Base-by-base conservation (phyloP, 2,329 filamentous ascomycete genomes). In the Penicillium sp. region DNA sequence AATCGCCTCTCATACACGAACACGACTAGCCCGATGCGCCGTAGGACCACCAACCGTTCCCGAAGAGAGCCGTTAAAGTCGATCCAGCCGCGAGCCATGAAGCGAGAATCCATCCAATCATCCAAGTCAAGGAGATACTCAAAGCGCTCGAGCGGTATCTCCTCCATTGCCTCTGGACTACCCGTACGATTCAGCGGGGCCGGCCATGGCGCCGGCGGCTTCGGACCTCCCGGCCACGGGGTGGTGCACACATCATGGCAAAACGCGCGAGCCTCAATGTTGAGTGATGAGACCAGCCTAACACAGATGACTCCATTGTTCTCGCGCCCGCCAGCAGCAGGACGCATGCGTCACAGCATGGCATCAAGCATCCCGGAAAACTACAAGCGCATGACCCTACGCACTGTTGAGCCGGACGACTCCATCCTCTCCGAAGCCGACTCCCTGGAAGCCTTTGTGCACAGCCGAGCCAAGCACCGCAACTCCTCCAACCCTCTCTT, bases 141-240 rank as follows among this genome's bases (percentile, higher is more conserved):
- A 0, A 73, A 68, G 53, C 71, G 72, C 23, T 75, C 73, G 0
- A 76, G 74, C 55, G 73, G 73, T 5, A 70, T 76, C 19, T 74
- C 72, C 5, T 65, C 70, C 16, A 63, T 74, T 27, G 70, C 72
- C 23, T 64, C 72, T 6, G 75, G 75, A 10, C 63, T 77, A 33
- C 75, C 75, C 0, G 63, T 72, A n/a, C 65, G 75, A 54, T 64
- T 74, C 19, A 77, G 75, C 51, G 75, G 75, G 19, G 75, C 74
- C 19, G 75, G 75, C 3, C 75, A 77, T 61, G 75, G 75, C 5
- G 71, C 73, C 3, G 75, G 75, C 40, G 73, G 74, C 4, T 69
- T 75, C 16, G 70, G 72, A n/a, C 69, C 72, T 33, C 66, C 71
- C 5, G 70, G 72, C 10, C 66, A 71, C 54, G 71, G 70, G n/a